A percentile compares a stretch with the other conserved stretches of the same genome.
These are phyloP conservation scores for Torulaspora gathmanii DNA, from an alignment of 805 yeast species.

Conservation along the genomic window DNA sequence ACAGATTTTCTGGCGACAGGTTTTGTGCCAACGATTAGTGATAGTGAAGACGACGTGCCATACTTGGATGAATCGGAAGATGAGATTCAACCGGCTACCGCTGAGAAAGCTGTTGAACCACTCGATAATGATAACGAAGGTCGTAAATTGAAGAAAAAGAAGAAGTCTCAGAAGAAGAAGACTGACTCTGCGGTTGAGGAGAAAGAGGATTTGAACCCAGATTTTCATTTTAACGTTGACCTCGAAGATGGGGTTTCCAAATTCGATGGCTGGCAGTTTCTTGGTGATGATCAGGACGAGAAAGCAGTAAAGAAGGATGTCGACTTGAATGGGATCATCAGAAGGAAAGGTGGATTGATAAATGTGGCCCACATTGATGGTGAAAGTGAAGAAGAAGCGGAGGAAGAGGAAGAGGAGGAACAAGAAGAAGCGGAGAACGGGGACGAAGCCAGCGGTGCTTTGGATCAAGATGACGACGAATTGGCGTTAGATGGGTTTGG, in stretches of 20 bases:
- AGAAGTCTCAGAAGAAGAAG: conserved; percentile 18
- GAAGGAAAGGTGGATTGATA: conserved; percentile 75
- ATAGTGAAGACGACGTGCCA: conserved; percentile 66
- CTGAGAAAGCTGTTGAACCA: conserved; percentile 20
- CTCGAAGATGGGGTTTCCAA: conserved; percentile 45
- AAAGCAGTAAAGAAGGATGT: conserved; percentile 50
- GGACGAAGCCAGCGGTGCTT: conserved; percentile 12
- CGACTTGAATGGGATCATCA: conserved; percentile 81
- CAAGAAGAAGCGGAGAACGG: conserved; percentile 38
- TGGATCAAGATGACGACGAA: conserved; percentile 34
- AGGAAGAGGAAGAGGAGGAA: conserved; percentile 44
- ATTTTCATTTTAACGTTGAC: conserved; percentile 64
- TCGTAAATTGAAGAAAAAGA: conserved; percentile 18
- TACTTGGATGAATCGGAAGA: conserved; percentile 49
- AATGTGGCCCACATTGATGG: conserved; percentile 46
- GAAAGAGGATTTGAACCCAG: conserved; percentile 64
- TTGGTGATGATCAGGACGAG: conserved; percentile 35
- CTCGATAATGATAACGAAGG: conserved; percentile 2
- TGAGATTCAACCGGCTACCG: conserved; percentile 27
- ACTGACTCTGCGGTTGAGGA: conserved; percentile 36
- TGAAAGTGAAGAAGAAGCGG: conserved; percentile 38
- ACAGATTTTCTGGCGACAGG: conserved; percentile 21
- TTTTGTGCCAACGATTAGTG: conserved; percentile 69
- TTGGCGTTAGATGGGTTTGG: conserved; percentile 39
- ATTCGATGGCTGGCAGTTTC: conserved; percentile 84